Conservation (phyloP, 2,329 filamentous ascomycete species). For the Ceratocystis cacaofunesta region DNA sequence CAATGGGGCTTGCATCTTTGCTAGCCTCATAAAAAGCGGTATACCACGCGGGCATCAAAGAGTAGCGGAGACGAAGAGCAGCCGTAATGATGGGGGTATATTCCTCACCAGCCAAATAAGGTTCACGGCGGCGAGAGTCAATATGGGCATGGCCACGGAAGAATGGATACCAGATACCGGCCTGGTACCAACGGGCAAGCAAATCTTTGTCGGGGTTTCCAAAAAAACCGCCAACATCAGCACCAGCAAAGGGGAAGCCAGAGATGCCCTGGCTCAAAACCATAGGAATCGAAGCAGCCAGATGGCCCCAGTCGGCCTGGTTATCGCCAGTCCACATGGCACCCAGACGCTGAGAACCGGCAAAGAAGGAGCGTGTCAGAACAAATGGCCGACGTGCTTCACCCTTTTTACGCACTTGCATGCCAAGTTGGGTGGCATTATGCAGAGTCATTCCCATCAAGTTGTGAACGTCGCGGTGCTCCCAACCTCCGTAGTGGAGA, state of each 20-base stretch:
- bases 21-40: slow-evolving; percentile 89
- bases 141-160: slow-evolving; percentile 97
- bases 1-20: slow-evolving; percentile 67
- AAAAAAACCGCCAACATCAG: slow-evolving; percentile 96
- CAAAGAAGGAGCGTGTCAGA: slow-evolving; percentile 81
- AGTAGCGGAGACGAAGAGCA: slow-evolving; percentile 76
- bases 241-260: slow-evolving; percentile 85
- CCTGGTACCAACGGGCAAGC: slow-evolving; percentile 88
- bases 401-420: slow-evolving; percentile 72
- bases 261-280: slow-evolving; percentile 81
- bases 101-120: slow-evolving; percentile 73
- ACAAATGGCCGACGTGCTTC: slow-evolving; percentile 79
- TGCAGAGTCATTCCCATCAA: slow-evolving; percentile 89
- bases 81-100: slow-evolving; percentile 77
- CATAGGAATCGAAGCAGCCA: slow-evolving; percentile 87
- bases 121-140: slow-evolving; percentile 84
- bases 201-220: slow-evolving; percentile 90
- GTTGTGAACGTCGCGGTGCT: slow-evolving; percentile 94
- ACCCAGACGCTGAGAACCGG: slow-evolving; percentile 75
- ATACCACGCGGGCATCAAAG: slow-evolving; percentile 85
- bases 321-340: slow-evolving; percentile 99
- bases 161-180: slow-evolving; percentile 93
- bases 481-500: slow-evolving; percentile 78
- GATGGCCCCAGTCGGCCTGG: slow-evolving; percentile 79
- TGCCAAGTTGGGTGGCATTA: slow-evolving; percentile 79